Base-by-base conservation (phyloP, 495 filamentous ascomycete species). In the Penicillium verhagenii region DNA sequence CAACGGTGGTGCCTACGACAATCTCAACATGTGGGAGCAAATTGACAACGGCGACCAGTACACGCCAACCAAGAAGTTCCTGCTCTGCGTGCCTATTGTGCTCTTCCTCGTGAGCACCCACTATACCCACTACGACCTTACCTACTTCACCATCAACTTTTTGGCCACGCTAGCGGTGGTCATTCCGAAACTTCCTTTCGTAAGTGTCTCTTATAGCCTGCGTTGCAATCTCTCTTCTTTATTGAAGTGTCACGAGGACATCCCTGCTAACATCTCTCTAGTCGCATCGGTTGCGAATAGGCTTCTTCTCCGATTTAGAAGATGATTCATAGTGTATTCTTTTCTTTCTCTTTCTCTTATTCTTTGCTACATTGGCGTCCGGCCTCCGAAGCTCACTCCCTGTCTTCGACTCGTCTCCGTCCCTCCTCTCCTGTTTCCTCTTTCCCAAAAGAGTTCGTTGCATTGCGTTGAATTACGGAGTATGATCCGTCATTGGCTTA, bases 21-120 rank as follows among this genome's bases (percentile, higher is more conserved):
- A 97, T 68, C 82, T 97, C 60, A 97, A 97, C 75, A 96, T 98
- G 92, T 98, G 94, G 94, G 94, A 98, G 78, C 94, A 98, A 78
- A 98, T 98, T 68, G 94, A 98, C 77, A 94, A 98, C 64, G 94
- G 94, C 25, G 94, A 94, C 70, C 94, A 98, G 69, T 98, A 97
- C 76, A 98, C 94, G 5, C 94, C 94, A 11, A 85, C 94, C 52
- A 98, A 98, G 82, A 98, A 98, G 72, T 98, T 97, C 72, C 74
- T 98, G 54, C 84, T 98, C 62, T 90, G 86, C 54, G 94, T 97
- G 44, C 94, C 94, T 26, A 92, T 98, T 57, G 81, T 91, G 56
- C 82, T 98, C 62, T 98, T 98, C 69, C 81, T 98, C 52, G 77
- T 97, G 55, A 96, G 92, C 79, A 98, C 94, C 47, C 94, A 98